These are phyloP conservation scores for Pseudocercospora fuligena DNA, from an alignment of 2,329 filamentous ascomycete species.

Conservation along the genomic window DNA sequence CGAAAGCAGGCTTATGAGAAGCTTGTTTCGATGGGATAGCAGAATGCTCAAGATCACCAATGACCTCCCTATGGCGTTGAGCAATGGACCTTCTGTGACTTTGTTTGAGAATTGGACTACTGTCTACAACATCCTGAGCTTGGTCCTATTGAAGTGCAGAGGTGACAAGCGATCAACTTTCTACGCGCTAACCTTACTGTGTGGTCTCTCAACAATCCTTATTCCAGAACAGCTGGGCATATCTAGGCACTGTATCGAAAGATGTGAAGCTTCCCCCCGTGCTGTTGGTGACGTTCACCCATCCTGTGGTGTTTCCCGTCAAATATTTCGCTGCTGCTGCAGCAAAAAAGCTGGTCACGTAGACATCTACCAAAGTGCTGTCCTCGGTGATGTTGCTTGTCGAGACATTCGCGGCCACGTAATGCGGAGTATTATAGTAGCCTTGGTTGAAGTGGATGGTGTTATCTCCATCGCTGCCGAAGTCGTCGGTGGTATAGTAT, in stretches of 20 bases:
- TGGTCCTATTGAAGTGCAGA: neutral
- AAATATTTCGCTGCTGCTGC: constrained; percentile 26
- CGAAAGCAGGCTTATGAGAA: neutral
- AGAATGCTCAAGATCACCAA: neutral
- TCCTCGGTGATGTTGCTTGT: constrained; percentile 27
- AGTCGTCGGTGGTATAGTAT: constrained; percentile 62
- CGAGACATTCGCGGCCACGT: constrained; percentile 29
- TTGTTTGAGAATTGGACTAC: neutral
- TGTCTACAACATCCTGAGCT: neutral
- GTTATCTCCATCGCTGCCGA: constrained; percentile 62
- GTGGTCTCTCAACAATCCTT: constrained; percentile 24
- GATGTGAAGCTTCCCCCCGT: constrained; percentile 25
- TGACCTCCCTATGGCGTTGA: too few species aligned
- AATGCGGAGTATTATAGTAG: constrained; percentile 22
- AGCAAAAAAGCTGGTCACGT: constrained; percentile 29
- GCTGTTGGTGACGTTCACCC: constrained; percentile 30
- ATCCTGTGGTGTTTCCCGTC: constrained; percentile 25
- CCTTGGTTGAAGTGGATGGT: constrained; percentile 51
- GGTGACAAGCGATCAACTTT: neutral
- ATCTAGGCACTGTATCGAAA: constrained; percentile 27
- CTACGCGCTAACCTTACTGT: neutral
- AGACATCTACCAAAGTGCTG: constrained; percentile 29
- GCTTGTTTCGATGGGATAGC: neutral
- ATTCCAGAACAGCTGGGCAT: constrained; percentile 26
- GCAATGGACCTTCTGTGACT: too few species aligned